Evolutionary conservation across 805 yeast genomes (phyloP), one percentile per base, ranked within the genome.

Genomic region (Spathaspora boniae): DNA sequence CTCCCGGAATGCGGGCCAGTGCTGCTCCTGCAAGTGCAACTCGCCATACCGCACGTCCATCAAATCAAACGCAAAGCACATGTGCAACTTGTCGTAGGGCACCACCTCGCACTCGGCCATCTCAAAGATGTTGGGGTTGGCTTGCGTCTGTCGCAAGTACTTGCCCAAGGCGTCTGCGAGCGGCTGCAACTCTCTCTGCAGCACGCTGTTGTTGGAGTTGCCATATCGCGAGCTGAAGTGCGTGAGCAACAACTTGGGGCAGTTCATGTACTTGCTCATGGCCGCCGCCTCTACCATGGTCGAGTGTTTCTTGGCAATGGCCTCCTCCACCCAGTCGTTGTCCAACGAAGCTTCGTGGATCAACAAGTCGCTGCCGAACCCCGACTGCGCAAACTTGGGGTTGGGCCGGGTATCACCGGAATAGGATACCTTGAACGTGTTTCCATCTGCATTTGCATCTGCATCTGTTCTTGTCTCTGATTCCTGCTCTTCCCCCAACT

Each of bases 321-420:
- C 98, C 55, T 88, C 97, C 36, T 74, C 79, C 5, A 70, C 62
- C 31, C 87, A 66, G 21, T 74, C 85, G 55, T 87, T 86, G 38
- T 86, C 96, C 42, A 93, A 72, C 0, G 98, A 86, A 0, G 97
- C 89, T 56, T 93, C 99, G 57, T 93, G 99, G 32, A 93, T 80
- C 40, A 93, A 68, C 32, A 93, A 56, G 51, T 87, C 91, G 18
- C 86, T 75, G 9, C 65, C 56, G 15, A 52, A 41, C 2, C 96
- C 98, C 35, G 86, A 73, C 2, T 62, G 68, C 0, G 82, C 76
- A 58, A 88, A 88, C 32, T 55, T 60, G 3, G 62, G 51, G 44
- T 78, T 80, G 0, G 98, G 98, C 48, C 97, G 75, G 0, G 98
- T 86, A 54, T 93, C 99, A 9, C 98, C 98, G 2, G 96, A 87